Base-by-base conservation (phyloP, 768 basidiomycete genomes). In the Leucosporidium creatinivorum region DNA sequence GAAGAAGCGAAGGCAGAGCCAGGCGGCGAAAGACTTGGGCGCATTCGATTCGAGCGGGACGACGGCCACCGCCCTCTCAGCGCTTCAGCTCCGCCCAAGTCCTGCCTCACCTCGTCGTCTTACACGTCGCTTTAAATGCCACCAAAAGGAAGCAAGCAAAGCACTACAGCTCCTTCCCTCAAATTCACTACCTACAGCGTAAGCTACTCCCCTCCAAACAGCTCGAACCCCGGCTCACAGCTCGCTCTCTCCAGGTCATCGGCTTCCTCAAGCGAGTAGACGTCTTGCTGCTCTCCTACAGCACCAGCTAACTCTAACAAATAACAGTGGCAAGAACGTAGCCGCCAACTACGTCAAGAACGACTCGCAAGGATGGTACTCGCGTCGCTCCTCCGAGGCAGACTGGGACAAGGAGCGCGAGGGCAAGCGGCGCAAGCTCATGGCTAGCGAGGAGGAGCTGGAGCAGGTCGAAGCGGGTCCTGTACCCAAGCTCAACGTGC, bases 311-410 rank as follows among this genome's bases (percentile, higher is more conserved):
- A 59, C 50, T 4, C 33, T 1, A 3, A 18, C 7, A 3, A 3
- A 1, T 21, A 28, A 21, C 72, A 74, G 68, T 44, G 72, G 55
- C 55, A 74, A 74, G 69, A 73, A 74, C 64, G 72, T 74, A n/a
- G 47, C 72, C 0, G 61, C 71, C 18, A 48, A 55, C 15, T 74
- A 67, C 28, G 62, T 36, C 28, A 74, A 71, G 58, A 23, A 44
- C 8, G 72, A 74, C 56, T 13, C 25, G 4, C 72, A 73, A 61
- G 65, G 62, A 15, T 71, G 65, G 65, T 65, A 58, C 59, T 26
- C 66, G 3, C 57, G 72, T 6, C 63, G 70, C 8, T 12, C 19
- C 19, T 18, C 58, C 19, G 58, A 64, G 0, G 58, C 31, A 1
- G 67, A 70, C 31, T 64, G 66, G 65, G 66, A 70, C 58, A 17